Evolutionary conservation across 306 rosid genomes (phyloP).

Genomic region (Gynostemma pentaphyllum): DNA sequence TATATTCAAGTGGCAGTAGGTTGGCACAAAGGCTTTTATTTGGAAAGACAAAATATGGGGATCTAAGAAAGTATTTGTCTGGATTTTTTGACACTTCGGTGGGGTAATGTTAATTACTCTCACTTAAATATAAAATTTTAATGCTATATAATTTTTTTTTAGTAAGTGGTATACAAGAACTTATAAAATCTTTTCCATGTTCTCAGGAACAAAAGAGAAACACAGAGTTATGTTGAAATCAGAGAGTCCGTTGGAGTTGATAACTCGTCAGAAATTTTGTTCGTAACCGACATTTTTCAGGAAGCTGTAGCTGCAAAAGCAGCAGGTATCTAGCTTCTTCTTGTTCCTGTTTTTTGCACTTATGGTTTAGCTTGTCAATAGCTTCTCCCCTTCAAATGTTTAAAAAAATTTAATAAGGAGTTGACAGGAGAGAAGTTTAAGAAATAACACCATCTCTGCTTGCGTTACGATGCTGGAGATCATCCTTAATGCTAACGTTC

Average conservation of each 20-base stretch:
- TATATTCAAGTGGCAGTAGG: conserved; percentile 97
- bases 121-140: no score
- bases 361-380: neutral
- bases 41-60: conserved; percentile 77
- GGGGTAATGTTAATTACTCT: conserved; percentile 43
- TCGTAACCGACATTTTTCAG: conserved; percentile 73
- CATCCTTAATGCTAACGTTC: neutral
- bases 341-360: neutral
- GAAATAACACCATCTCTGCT: neutral
- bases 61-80: conserved; percentile 68
- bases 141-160: no score
- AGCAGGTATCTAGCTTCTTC: conserved; percentile 45
- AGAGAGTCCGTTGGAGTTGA: conserved; percentile 71
- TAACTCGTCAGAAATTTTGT: conserved; percentile 68
- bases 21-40: conserved; percentile 88
- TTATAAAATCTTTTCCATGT: neutral
- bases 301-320: conserved; percentile 91
- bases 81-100: conserved; percentile 86
- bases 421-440: conserved; percentile 1
- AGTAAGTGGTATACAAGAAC: neutral
- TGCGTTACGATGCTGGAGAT: neutral
- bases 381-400: neutral
- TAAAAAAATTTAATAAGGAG: neutral
- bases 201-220: conserved; percentile 78
- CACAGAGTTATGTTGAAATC: conserved; percentile 60